Base-by-base conservation (phyloP, 768 basidiomycete species). In the Agaricus subrufescens region DNA sequence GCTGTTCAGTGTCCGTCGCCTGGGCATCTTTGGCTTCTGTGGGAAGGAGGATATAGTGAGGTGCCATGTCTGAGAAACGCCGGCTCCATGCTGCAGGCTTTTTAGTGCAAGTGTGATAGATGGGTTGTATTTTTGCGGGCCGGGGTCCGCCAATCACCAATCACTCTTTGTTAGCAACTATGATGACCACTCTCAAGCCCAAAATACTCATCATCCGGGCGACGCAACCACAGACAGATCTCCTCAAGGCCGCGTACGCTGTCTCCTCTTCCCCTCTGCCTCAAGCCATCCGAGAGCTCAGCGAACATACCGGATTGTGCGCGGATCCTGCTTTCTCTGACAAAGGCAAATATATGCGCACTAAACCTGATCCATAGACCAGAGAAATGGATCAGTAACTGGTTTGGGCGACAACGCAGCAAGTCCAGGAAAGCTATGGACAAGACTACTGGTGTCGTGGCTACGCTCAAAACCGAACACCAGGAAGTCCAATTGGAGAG, bases 321-420 rank as follows among this genome's bases (percentile, higher is more conserved):
- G 73, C 65, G 29, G 5, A 14, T 19, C 40, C 12, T 54, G 43
- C 30, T 56, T 46, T 46, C 37, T 47, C 52, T 46, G 10, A 34
- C 7, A 11, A 34, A 34, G 46, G n/a, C 12, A 25, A 30, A 9
- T 15, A 50, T 34, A 45, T 47, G 46, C 38, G 30, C 31, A 47
- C 31, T 44, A 15, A 31, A 50, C 30, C 6, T 29, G 15, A 42
- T 40, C 38, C 12, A 40, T 57, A 72, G 73, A 34, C 62, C 71
- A 27, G 25, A 46, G 25, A 68, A 67, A 58, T 74, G 74, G 73
- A 72, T 75, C 23, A 50, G 59, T 30, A 65, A 67, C 30, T 75
- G 72, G 73, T 70, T 70, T 30, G 60, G 58, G 44, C 66, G 70
- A 8, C 66, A 68, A 50, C 59, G 71, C 15, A 57, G 49, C 11